Evolutionary conservation across 768 basidiomycete genomes (phyloP).

Genomic region (Mycena leptocephala): DNA sequence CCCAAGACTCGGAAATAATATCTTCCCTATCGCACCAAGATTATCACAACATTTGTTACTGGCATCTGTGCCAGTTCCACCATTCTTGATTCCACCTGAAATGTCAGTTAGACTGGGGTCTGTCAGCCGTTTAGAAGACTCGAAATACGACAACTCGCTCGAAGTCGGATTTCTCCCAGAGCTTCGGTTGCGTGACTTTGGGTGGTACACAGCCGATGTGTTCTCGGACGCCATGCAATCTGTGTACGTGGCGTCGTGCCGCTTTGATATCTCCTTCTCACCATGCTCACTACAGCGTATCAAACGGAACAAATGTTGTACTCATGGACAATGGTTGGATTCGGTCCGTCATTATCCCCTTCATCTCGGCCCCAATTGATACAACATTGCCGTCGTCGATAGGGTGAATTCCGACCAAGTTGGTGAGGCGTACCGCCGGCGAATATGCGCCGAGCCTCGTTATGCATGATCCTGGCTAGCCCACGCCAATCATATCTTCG

Average conservation of each 20-base stretch:
- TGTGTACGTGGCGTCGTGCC: neutral
- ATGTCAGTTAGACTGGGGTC: neutral
- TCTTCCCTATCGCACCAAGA: conserved; percentile 1
- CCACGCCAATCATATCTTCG: conserved; percentile 1
- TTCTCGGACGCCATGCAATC: neutral
- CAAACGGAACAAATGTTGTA: neutral
- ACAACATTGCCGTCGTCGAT: neutral
- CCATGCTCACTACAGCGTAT: neutral
- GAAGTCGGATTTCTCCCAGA: neutral
- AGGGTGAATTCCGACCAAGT: neutral
- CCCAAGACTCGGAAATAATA: neutral
- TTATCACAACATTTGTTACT: neutral
- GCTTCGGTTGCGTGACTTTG: neutral
- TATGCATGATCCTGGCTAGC: conserved; percentile 1
- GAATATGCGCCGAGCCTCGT: neutral
- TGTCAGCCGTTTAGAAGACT: neutral
- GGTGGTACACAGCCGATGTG: neutral
- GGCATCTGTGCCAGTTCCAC: neutral
- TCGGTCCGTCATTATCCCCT: neutral
- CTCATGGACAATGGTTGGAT: conserved; percentile 5
- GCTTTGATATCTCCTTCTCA: neutral
- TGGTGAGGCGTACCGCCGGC: neutral
- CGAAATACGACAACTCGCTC: neutral
- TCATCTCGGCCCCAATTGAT: neutral
- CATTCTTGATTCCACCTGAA: neutral